phyloP scores from a whole-genome alignment of 2,329 filamentous ascomycete species.

The Fusarium domesticum region DNA sequence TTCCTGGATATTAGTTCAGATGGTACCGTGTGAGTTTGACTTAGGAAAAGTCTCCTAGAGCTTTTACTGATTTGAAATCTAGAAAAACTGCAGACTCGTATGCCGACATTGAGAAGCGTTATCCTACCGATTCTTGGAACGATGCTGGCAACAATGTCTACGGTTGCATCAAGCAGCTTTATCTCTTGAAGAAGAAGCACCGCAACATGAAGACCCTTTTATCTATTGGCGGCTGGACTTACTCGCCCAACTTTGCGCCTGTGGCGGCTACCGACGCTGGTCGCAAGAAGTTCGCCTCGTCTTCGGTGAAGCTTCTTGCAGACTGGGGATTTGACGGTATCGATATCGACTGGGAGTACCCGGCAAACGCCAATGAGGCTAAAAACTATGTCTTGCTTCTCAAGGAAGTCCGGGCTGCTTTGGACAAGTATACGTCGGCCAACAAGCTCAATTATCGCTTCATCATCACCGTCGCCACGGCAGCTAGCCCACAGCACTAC shows the following conservation, averaged over 20 bases:
- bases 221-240: constrained; percentile 79
- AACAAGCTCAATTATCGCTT: constrained; percentile 46
- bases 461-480: constrained; percentile 49
- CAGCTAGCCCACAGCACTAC: constrained; percentile 49
- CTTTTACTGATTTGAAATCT: background rate
- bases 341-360: constrained; percentile 58
- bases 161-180: constrained; percentile 75
- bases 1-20: constrained; percentile 47
- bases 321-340: constrained; percentile 62
- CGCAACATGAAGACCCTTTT: constrained; percentile 76
- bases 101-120: constrained; percentile 64
- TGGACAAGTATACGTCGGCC: constrained; percentile 42
- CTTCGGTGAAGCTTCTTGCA: constrained; percentile 65
- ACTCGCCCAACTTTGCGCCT: constrained; percentile 50
- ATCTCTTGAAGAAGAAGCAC: constrained; percentile 70
- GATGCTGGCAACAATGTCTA: constrained; percentile 64
- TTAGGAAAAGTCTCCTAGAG: accelerated
- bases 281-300: constrained; percentile 63
- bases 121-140: constrained; percentile 59
- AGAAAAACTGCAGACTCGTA: constrained; percentile 31
- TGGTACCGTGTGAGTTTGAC: constrained; percentile 44
- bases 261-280: constrained; percentile 60
- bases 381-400: constrained; percentile 25
- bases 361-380: constrained; percentile 39
- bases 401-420: constrained; percentile 33